phyloP scores from a whole-genome alignment of 495 filamentous ascomycete species.

The Penicillium antarcticum region DNA sequence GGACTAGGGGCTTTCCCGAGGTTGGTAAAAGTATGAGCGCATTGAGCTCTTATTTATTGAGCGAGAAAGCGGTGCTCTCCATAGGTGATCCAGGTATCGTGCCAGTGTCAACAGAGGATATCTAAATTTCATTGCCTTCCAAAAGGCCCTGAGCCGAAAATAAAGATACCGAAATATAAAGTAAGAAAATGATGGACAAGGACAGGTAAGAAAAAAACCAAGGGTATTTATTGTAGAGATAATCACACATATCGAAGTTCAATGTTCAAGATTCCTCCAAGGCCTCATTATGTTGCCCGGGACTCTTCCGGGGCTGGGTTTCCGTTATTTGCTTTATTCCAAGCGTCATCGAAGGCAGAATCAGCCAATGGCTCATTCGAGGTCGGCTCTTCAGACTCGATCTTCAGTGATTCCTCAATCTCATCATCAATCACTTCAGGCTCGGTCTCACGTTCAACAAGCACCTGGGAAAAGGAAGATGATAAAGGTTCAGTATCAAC shows the following conservation, averaged over 20 bases:
- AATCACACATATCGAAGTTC: not conserved
- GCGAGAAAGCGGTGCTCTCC: no score
- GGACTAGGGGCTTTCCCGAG: no score
- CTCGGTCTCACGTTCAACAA: slow-evolving; percentile 17
- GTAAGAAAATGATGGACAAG: no score
- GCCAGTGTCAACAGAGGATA: no score
- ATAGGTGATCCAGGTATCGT: no score
- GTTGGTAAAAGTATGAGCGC: no score
- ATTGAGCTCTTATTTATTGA: no score
- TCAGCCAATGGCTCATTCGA: slow-evolving; percentile 13
- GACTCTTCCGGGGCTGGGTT: slow-evolving; percentile 1
- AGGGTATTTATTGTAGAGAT: slow-evolving; percentile 1
- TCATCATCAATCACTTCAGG: not conserved
- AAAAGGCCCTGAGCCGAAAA: no score
- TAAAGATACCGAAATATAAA: no score
- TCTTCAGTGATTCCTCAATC: not conserved
- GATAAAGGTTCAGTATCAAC: slow-evolving; percentile 15
- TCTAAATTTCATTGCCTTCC: no score
- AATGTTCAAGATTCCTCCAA: not conserved
- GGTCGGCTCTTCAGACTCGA: not conserved
- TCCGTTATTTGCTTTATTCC: slow-evolving; percentile 40
- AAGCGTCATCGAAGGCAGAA: slow-evolving; percentile 40
- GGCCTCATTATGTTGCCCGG: slow-evolving; percentile 1
- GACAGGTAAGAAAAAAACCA: not conserved
- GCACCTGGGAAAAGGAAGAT: slow-evolving; percentile 20